Evolutionary conservation across 208 protist species (phyloP).

Genomic region (Leishmania aethiopica): DNA sequence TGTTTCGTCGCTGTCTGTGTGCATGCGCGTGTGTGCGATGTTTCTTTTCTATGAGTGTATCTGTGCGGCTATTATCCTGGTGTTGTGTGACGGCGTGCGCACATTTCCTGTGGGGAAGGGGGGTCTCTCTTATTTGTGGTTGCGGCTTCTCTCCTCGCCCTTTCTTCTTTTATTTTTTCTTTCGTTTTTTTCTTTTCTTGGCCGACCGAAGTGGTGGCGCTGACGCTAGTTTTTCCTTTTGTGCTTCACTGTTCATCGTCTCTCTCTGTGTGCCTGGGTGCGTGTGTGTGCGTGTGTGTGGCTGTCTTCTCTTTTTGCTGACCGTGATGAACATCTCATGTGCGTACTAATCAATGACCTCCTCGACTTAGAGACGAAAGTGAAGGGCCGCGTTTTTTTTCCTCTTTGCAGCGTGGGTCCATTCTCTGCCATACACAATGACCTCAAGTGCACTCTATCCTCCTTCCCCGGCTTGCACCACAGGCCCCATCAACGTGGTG

Average conservation of each 20-base stretch:
- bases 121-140: too few species aligned
- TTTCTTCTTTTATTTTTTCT: neutral
- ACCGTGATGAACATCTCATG: neutral
- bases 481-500: neutral
- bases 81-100: neutral
- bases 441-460: too few species aligned
- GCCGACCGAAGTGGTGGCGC: neutral
- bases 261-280: neutral
- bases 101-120: neutral
- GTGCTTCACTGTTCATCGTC: neutral
- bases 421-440: too few species aligned
- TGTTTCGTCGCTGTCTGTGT: neutral
- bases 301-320: too few species aligned
- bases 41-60: neutral
- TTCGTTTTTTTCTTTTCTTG: neutral
- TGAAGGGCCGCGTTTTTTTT: neutral
- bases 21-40: neutral
- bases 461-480: neutral
- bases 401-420: too few species aligned
- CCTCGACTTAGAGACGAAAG: neutral
- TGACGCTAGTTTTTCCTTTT: neutral
- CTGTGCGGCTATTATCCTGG: neutral
- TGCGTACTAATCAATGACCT: neutral
- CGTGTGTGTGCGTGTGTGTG: neutral
- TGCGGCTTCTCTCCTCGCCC: slow-evolving; percentile 2